Percentiles rank a stretch among this genome's conserved stretches.
Evolutionary conservation across 805 yeast species (phyloP).

Genomic region (Nakazawaea siamensis): DNA sequence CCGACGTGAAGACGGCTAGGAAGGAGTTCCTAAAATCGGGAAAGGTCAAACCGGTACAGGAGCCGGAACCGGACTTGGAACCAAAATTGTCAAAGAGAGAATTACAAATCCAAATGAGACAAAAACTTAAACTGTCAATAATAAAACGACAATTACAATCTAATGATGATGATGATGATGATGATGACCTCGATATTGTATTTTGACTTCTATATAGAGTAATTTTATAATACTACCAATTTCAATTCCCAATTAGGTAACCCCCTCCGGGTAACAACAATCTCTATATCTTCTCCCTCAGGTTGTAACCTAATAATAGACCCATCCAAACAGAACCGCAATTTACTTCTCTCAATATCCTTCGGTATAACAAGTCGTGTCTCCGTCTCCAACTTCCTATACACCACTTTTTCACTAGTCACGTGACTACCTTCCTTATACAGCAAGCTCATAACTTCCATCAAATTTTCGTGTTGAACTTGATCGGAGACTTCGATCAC

Average conservation of each 20-base stretch:
- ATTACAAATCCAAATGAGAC: constrained; percentile 1
- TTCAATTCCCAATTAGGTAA: background rate
- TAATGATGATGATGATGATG: constrained; percentile 1
- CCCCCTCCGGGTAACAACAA: background rate
- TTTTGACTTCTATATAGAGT: constrained; percentile 1
- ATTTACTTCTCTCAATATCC: constrained; percentile 22
- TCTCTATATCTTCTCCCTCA: constrained; percentile 1
- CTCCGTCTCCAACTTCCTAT: constrained; percentile 22
- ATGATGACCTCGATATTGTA: constrained; percentile 8
- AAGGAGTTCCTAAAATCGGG: background rate
- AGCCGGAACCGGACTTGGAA: too few species aligned
- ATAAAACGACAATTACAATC: constrained; percentile 1
- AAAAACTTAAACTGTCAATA: constrained; percentile 5
- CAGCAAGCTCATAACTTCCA: constrained; percentile 49
- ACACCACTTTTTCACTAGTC: constrained; percentile 37
- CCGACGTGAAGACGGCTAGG: constrained; percentile 29
- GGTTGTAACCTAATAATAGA: constrained; percentile 26
- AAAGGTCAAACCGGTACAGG: background rate
- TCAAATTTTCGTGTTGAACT: constrained; percentile 26
- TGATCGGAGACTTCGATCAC: constrained; percentile 41
- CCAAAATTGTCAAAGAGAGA: constrained; percentile 1
- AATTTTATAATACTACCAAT: too few species aligned
- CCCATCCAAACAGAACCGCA: constrained; percentile 66
- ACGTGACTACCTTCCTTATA: constrained; percentile 52
- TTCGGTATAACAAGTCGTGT: background rate